These are phyloP conservation scores for Boletus sensibilis DNA, from an alignment of 768 basidiomycete genomes.

Conservation along the genomic window DNA sequence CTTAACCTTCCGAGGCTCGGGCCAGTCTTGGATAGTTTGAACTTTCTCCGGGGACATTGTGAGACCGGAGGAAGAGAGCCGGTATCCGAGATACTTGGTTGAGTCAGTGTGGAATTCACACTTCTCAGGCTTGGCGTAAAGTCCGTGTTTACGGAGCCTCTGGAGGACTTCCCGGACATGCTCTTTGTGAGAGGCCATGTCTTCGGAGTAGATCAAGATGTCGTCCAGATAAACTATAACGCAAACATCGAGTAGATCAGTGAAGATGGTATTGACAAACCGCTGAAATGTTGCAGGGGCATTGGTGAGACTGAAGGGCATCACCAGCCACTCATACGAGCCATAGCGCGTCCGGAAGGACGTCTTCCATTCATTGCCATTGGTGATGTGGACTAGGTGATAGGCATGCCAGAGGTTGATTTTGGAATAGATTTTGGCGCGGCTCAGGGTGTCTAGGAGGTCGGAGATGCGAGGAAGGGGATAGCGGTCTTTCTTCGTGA, in stretches of 20 bases:
- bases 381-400: too few species aligned
- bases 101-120: neutral
- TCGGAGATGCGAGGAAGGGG: constrained; percentile 5
- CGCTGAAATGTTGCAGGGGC: too few species aligned
- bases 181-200: neutral
- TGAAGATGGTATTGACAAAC: constrained; percentile 21
- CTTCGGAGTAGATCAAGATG: constrained; percentile 40
- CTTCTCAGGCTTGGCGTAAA: neutral
- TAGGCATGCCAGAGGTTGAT: too few species aligned
- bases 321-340: neutral
- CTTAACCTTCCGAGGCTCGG: neutral
- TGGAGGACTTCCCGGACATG: neutral
- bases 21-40: neutral
- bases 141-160: neutral
- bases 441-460: too few species aligned
- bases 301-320: too few species aligned
- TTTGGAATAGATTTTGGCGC: too few species aligned
- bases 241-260: constrained; percentile 26
- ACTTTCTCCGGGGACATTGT: neutral
- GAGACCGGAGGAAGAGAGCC: neutral
- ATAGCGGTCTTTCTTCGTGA: constrained; percentile 29
- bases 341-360: neutral
- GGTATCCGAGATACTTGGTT: neutral
- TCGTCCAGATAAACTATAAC: constrained; percentile 45
- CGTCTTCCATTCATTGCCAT: neutral